Evolutionary conservation across 768 basidiomycete genomes (phyloP), one percentile per base, ranked within the genome.

Genomic region (Fomitopsis pulvina): DNA sequence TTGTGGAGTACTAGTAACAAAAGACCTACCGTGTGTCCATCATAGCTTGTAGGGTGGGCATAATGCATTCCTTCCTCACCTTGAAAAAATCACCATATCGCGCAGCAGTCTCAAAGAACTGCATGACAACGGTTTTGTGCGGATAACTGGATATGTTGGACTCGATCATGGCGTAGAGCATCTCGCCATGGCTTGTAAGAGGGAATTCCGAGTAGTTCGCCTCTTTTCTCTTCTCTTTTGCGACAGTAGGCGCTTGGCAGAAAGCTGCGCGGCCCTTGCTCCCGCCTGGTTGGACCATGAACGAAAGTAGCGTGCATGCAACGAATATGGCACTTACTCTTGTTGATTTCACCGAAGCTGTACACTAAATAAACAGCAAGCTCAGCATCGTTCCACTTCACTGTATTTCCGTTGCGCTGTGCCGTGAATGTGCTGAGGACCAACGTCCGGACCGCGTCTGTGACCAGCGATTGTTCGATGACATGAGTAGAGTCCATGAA

Each of bases 51-150:
- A 99, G 71, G 1, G 90, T 80, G 1, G 91, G 89, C 57, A 90
- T 73, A 46, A 97, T 89, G 58, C 84, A 90, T 50, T 91, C 87
- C 58, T 85, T 89, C 54, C 92, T 83, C 21, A 93, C 83, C 66
- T 89, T 92, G 82, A 97, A 98, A 66, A 99, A 98, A 59, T 98
- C 96, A 29, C 82, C 79, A 63, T 98, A 99, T 42, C 96, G 80
- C n/a, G 89, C 79, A 10, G 78, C 79, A 4, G 89, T 87, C 68
- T 99, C 96, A 56, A 97, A 97, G 66, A 90, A 93, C 61, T 95
- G 92, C 66, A 94, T 75, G 7, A 80, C 74, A 18, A 97, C 94
- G 11, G 83, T 76, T 26, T 83, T 81, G 67, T 94, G 87, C 5
- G 91, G 92, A 68, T 85, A 93, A 3, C 77, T 72, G 12, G 84